phyloP scores from a whole-genome alignment of 768 basidiomycete species.

The Obba rivulosa region DNA sequence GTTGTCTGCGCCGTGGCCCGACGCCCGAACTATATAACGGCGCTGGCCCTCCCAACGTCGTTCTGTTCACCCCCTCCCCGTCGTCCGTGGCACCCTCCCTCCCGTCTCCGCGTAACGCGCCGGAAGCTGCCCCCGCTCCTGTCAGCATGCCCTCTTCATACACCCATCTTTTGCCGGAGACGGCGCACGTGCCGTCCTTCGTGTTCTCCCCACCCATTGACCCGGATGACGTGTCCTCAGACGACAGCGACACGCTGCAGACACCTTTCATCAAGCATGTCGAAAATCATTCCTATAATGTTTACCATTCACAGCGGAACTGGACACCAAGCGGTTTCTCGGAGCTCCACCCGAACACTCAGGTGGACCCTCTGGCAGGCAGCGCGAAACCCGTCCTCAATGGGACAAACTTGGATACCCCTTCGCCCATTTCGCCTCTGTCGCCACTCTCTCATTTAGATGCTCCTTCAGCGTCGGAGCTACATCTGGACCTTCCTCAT shows the following conservation, averaged over 20 bases:
- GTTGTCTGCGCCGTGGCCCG: too few species aligned
- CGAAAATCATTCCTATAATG: slow-evolving; percentile 20
- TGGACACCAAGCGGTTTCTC: background rate
- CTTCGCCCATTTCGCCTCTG: background rate
- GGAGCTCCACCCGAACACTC: too few species aligned
- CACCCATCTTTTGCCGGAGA: too few species aligned
- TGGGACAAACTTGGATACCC: too few species aligned
- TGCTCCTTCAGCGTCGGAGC: slow-evolving; percentile 9
- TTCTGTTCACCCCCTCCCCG: slow-evolving; percentile 10
- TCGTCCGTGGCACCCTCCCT: slow-evolving; percentile 9
- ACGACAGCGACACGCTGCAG: slow-evolving; percentile 36
- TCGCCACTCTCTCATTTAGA: background rate
- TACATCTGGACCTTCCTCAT: slow-evolving; percentile 2
- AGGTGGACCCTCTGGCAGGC: too few species aligned
- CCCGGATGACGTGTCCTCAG: slow-evolving; percentile 29
- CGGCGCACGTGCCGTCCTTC: slow-evolving; percentile 11
- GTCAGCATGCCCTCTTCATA: too few species aligned
- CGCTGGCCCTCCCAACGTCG: slow-evolving; percentile 3
- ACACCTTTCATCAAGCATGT: slow-evolving; percentile 33
- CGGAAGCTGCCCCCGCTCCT: background rate
- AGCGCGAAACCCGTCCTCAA: too few species aligned
- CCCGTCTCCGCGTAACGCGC: slow-evolving; percentile 1
- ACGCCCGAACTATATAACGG: slow-evolving; percentile 12
- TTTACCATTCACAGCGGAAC: slow-evolving; percentile 16
- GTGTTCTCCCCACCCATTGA: slow-evolving; percentile 29